These are phyloP conservation scores for Rehmannia glutinosa DNA, from an alignment of 257 asterid species.

Conservation along the genomic window DNA sequence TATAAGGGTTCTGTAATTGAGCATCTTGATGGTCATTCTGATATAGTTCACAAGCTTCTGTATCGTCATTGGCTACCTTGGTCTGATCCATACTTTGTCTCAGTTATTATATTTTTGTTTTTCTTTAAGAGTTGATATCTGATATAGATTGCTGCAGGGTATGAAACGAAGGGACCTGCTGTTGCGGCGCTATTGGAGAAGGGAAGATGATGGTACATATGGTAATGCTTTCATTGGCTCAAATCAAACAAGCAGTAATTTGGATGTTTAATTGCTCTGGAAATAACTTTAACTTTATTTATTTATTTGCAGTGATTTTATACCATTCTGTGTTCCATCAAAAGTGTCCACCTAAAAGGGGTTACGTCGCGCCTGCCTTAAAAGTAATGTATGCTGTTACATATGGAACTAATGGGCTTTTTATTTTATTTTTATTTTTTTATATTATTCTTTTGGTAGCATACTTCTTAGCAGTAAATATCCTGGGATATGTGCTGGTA, in stretches of 20 bases:
- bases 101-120: slow-evolving; percentile 10
- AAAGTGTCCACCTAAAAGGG: slow-evolving; percentile 73
- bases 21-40: slow-evolving; percentile 96
- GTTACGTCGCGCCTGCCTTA: slow-evolving; percentile 98
- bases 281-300: slow-evolving; percentile 10
- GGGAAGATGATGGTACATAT: slow-evolving; percentile 97
- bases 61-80: slow-evolving; percentile 89
- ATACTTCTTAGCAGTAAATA: not conserved
- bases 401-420: slow-evolving; percentile 21
- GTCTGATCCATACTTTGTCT: slow-evolving; percentile 41
- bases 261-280: slow-evolving; percentile 17
- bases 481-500: not conserved
- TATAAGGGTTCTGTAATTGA: slow-evolving; percentile 84
- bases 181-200: slow-evolving; percentile 91
- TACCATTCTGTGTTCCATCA: slow-evolving; percentile 92
- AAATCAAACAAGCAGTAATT: slow-evolving; percentile 3
- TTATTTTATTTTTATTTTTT: not conserved
- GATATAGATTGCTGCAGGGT: slow-evolving; percentile 52
- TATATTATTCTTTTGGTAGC: not conserved
- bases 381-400: slow-evolving; percentile 88
- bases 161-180: slow-evolving; percentile 88
- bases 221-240: slow-evolving; percentile 44
- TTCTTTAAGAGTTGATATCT: slow-evolving; percentile 10
- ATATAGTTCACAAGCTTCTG: slow-evolving; percentile 84
- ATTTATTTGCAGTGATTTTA: slow-evolving; percentile 64